These are phyloP conservation scores for Endotrypanum monterogeii DNA, from an alignment of 208 protist species.

Conservation along the genomic window DNA sequence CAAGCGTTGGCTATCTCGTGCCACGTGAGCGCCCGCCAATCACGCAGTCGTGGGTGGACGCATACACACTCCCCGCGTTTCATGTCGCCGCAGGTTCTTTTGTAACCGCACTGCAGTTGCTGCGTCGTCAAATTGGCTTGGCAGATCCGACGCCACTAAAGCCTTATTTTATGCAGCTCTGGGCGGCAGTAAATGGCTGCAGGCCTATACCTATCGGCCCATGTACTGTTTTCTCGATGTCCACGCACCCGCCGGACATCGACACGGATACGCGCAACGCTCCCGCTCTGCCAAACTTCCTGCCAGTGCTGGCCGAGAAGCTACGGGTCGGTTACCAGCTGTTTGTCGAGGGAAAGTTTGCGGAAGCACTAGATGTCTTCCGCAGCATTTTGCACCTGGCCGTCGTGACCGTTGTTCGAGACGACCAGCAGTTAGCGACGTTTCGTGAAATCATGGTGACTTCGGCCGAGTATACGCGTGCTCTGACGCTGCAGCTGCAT, in stretches of 20 bases:
- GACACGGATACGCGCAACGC: conserved; percentile 40
- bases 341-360: conserved; percentile 93
- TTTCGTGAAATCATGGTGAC: conserved; percentile 64
- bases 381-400: conserved; percentile 76
- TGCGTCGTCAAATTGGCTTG: conserved; percentile 91
- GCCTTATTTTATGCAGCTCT: conserved; percentile 88
- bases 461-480: conserved; percentile 70
- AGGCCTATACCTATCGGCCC: conserved; percentile 45
- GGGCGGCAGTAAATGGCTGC: conserved; percentile 64
- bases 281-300: conserved; percentile 54
- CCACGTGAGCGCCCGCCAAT: conserved; percentile 60
- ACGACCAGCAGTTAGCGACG: conserved; percentile 49
- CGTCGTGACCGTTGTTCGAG: conserved; percentile 80
- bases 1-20: conserved; percentile 35
- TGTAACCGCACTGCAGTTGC: conserved; percentile 89
- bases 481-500: conserved; percentile 79
- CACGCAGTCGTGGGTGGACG: conserved; percentile 81
- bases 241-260: conserved; percentile 37
- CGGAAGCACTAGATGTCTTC: conserved; percentile 85
- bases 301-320: conserved; percentile 70
- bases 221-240: conserved; percentile 44
- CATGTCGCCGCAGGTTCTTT: conserved; percentile 97
- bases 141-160: conserved; percentile 91
- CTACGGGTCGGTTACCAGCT: conserved; percentile 80
- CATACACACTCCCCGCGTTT: conserved; percentile 86